Percentiles rank a stretch among this genome's conserved stretches.
Conservation (phyloP, 495 filamentous ascomycete species). For the Penicillium antarcticum region DNA sequence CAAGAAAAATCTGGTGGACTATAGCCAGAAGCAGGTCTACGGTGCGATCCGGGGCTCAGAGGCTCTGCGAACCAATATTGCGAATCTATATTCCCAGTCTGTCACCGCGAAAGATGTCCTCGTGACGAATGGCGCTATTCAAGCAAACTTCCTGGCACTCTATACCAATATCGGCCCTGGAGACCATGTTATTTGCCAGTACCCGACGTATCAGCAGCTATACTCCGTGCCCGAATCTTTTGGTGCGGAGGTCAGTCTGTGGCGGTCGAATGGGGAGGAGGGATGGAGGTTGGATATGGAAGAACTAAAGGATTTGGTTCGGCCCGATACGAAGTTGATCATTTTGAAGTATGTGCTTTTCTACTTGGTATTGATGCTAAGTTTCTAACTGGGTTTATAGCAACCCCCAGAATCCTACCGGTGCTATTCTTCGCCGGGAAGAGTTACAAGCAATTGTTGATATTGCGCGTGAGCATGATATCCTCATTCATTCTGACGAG, state of each 20-base stretch:
- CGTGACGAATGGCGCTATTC: slow-evolving; percentile 77
- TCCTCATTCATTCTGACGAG: slow-evolving; percentile 74
- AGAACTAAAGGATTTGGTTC: slow-evolving; percentile 63
- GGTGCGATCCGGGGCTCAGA: slow-evolving; percentile 67
- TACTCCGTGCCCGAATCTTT: slow-evolving; percentile 72
- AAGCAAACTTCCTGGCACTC: slow-evolving; percentile 74
- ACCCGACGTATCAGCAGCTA: slow-evolving; percentile 86
- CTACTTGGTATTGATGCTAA: neutral
- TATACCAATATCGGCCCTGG: slow-evolving; percentile 72
- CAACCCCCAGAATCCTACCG: slow-evolving; percentile 88
- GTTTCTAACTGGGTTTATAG: slow-evolving; percentile 33
- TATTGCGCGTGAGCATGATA: slow-evolving; percentile 56
- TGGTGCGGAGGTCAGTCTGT: slow-evolving; percentile 76
- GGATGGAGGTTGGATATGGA: slow-evolving; percentile 62
- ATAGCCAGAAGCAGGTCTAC: slow-evolving; percentile 59
- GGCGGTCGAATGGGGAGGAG: slow-evolving; percentile 63
- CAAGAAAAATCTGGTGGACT: slow-evolving; percentile 33
- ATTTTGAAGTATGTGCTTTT: slow-evolving; percentile 52
- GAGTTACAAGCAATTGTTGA: slow-evolving; percentile 59
- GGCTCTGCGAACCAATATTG: slow-evolving; percentile 57
- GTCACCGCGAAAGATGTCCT: slow-evolving; percentile 59
- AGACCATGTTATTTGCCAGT: slow-evolving; percentile 85
- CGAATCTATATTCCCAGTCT: slow-evolving; percentile 60
- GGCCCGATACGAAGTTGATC: slow-evolving; percentile 70
- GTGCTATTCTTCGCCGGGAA: slow-evolving; percentile 59